Percentiles rank a stretch among this genome's conserved stretches.
Evolutionary conservation across 345 rosid species (phyloP).

Genomic region (Euphorbia lathyris): DNA sequence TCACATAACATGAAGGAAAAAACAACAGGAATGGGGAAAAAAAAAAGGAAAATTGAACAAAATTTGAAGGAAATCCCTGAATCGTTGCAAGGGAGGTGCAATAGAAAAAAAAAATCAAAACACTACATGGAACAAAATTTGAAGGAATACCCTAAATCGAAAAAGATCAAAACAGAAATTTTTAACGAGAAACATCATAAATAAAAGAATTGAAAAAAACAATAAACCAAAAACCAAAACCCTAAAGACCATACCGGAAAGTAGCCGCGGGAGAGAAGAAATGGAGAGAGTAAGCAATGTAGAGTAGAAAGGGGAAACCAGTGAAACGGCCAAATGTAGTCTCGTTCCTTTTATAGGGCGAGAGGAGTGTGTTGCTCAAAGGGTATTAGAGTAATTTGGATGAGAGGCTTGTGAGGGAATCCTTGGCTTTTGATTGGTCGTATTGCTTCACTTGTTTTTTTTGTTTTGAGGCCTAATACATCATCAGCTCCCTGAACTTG

Average conservation of each 20-base stretch:
- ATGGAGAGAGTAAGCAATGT: neutral
- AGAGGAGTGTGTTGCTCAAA: neutral
- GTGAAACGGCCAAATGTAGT: neutral
- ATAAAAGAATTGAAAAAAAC: neutral
- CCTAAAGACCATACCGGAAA: neutral
- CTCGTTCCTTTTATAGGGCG: neutral
- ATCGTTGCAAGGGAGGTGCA: neutral
- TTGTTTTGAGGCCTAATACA: no score
- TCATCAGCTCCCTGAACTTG: no score
- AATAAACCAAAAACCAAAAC: neutral
- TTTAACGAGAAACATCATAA: neutral
- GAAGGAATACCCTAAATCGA: neutral
- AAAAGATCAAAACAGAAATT: neutral
- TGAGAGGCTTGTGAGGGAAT: conserved; percentile 11
- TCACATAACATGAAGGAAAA: neutral
- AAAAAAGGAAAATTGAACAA: no score
- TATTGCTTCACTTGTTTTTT: conserved; percentile 3
- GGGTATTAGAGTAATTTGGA: neutral
- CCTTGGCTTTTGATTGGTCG: conserved; percentile 18
- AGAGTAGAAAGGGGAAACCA: neutral
- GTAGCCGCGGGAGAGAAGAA: neutral
- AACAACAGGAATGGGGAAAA: neutral
- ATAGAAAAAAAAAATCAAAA: neutral
- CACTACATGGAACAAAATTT: neutral
- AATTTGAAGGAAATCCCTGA: no score